Evolutionary conservation across 495 filamentous ascomycete species (phyloP), one percentile per base, ranked within the genome.

Genomic region (Tuber aestivum): DNA sequence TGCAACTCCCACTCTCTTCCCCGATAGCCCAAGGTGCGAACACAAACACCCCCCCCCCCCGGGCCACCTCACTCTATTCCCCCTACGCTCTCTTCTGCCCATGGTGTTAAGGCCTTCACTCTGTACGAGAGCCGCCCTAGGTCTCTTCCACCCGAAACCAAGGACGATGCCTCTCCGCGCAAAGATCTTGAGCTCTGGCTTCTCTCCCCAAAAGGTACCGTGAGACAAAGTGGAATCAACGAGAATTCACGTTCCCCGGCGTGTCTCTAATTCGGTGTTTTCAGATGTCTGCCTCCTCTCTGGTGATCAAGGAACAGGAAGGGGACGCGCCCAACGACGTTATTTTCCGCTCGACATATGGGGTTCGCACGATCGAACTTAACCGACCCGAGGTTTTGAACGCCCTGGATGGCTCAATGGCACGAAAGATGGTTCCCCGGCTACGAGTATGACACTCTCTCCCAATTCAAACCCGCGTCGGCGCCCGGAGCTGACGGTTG

Each of bases 361-460:
- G 95, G 72, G 87, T 98, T 50, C 93, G 95, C 72, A 93, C 92
- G 80, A 91, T 99, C 82, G 92, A 97, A 85, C 92, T 99, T 76
- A 98, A 99, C 87, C 90, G 95, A 41, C 95, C 95, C 20, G 87
- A 87, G 80, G 97, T 97, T 86, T 87, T 92, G 78, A 98, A 99
- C 84, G 91, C 94, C 42, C 88, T 99, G 77, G 92, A 97, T 83
- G 92, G 89, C 69, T 97, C 94, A 75, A 99, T 99, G 95, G 92
- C 89, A 45, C 88, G 91, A 74, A 98, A 98, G 86, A 97, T 98
- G 78, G 83, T 92, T 70, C 92, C 94, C 38, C 88, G 96, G 70
- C 83, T 99, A 77, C 87, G 91, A 84, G 90, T 90, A n/a, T n/a
- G n/a, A n/a, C n/a, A 65, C 81, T 82, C 79, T 41, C 37, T 37